Conservation (phyloP, 768 basidiomycete genomes). For the Collybiopsis luxurians region DNA sequence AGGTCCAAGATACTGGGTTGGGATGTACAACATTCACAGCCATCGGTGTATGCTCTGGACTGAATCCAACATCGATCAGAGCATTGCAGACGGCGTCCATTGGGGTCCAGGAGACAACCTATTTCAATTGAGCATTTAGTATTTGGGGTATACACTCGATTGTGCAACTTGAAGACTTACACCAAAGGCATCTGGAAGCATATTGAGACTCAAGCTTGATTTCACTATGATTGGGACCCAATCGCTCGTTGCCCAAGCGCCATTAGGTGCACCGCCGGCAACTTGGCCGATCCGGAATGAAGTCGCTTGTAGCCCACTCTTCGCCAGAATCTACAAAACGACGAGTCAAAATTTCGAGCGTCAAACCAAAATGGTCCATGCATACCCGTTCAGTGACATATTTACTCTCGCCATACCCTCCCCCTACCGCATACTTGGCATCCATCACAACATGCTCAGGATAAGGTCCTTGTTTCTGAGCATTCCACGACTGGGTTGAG, state of each 20-base stretch:
- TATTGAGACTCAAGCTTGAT: constrained; percentile 26
- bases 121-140: constrained; percentile 4
- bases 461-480: constrained; percentile 17
- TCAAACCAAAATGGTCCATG: background rate
- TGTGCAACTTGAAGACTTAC: constrained; percentile 29
- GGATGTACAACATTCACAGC: constrained; percentile 38
- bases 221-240: constrained; percentile 48
- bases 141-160: background rate
- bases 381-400: constrained; percentile 34
- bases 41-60: constrained; percentile 13
- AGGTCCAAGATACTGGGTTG: constrained; percentile 26
- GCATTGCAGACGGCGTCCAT: constrained; percentile 30
- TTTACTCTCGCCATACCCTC: constrained; percentile 36
- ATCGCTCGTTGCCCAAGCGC: constrained; percentile 42
- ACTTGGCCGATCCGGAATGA: constrained; percentile 44
- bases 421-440: constrained; percentile 24
- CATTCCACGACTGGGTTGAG: constrained; percentile 24
- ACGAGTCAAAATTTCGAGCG: background rate
- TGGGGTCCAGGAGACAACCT: constrained; percentile 33
- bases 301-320: constrained; percentile 27
- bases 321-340: constrained; percentile 21
- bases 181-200: constrained; percentile 24
- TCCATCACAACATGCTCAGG: constrained; percentile 25
- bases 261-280: constrained; percentile 34
- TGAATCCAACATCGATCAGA: constrained; percentile 30